Evolutionary conservation across 345 rosid species (phyloP).

Genomic region (Angophora floribunda): DNA sequence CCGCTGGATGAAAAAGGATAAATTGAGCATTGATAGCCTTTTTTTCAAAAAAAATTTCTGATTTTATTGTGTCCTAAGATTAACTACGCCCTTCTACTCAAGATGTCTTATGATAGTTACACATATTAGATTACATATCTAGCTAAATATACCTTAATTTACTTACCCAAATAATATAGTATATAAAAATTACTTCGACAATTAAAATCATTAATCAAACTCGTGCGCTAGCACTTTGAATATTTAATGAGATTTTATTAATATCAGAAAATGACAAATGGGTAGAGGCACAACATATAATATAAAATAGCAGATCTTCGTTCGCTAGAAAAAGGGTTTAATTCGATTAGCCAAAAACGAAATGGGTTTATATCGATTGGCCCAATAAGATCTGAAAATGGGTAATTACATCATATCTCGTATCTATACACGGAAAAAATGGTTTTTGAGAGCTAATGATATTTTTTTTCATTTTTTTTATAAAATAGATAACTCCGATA

Average conservation of each 20-base stretch:
- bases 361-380: neutral
- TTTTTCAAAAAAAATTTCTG: neutral
- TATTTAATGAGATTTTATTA: neutral
- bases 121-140: neutral
- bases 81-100: neutral
- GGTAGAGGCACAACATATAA: rapidly evolving
- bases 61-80: neutral
- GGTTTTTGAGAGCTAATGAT: rapidly evolving
- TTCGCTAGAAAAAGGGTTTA: neutral
- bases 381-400: neutral
- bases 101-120: neutral
- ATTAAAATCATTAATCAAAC: neutral
- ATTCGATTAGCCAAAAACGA: neutral
- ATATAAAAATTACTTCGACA: too few relatives aligned
- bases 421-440: rapidly evolving
- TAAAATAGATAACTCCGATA: neutral
- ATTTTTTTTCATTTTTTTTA: rapidly evolving
- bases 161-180: neutral
- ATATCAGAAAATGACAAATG: rapidly evolving
- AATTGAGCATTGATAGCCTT: neutral
- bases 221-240: neutral
- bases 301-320: rapidly evolving
- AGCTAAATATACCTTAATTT: neutral
- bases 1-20: neutral
- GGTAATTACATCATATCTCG: neutral